A percentile compares a stretch with the other conserved stretches of the same genome.
These are phyloP conservation scores for Schizosaccharomyces cryophilus DNA, from an alignment of 805 yeast genomes.

Conservation along the genomic window DNA sequence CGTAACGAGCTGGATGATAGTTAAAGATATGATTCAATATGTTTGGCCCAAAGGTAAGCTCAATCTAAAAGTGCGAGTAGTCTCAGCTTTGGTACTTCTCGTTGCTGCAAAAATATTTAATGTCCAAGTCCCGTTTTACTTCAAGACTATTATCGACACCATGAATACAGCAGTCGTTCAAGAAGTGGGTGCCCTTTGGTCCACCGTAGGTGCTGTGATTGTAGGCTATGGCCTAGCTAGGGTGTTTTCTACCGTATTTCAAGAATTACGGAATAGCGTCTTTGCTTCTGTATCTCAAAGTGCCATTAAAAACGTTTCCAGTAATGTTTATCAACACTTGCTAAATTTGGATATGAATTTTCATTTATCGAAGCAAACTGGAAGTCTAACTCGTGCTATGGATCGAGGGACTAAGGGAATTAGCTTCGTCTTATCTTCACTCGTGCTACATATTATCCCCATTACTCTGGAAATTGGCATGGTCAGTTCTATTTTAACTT, in stretches of 20 bases:
- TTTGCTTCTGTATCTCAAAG: conserved; percentile 89
- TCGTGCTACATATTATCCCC: conserved; percentile 94
- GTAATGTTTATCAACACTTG: conserved; percentile 63
- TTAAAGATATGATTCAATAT: conserved; percentile 38
- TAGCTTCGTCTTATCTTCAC: conserved; percentile 70
- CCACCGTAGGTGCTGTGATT: conserved; percentile 41
- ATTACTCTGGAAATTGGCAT: conserved; percentile 75
- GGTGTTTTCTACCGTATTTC: conserved; percentile 81
- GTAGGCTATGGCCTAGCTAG: conserved; percentile 83
- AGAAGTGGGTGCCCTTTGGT: conserved; percentile 32
- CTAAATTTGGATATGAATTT: conserved; percentile 67
- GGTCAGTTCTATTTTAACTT: conserved; percentile 75
- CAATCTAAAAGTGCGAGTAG: conserved; percentile 46
- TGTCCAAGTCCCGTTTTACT: conserved; percentile 89
- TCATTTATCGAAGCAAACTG: conserved; percentile 80
- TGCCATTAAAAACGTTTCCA: conserved; percentile 75
- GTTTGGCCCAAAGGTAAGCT: conserved; percentile 56
- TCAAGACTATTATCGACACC: conserved; percentile 58
- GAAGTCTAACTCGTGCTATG: conserved; percentile 86
- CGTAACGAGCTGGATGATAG: conserved; percentile 16
- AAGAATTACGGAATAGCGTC: conserved; percentile 82
- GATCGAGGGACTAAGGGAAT: conserved; percentile 97
- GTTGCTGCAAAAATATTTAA: conserved; percentile 64
- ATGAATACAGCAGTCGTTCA: conserved; percentile 12
- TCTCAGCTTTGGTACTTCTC: conserved; percentile 46